Base-by-base conservation (phyloP, 2,329 filamentous ascomycete genomes). In the Fonsecaea erecta region DNA sequence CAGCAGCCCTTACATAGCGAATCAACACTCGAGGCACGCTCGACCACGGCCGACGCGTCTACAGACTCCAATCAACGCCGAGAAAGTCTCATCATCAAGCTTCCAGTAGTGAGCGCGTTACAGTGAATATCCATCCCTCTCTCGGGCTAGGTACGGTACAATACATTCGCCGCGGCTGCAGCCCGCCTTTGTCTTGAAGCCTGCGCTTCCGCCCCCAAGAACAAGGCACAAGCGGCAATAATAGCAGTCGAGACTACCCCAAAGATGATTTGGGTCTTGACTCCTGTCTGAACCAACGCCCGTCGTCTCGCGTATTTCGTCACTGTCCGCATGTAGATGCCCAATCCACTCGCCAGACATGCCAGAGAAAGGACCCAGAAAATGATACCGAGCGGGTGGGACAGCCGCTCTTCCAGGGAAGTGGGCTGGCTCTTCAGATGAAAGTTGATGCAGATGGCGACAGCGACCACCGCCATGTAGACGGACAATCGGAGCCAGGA, bases 381-480 rank as follows among this genome's bases (percentile, higher is more conserved):
- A 26, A 97, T 80, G 52, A 92, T 83, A 0, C 95, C 95, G 1
- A 99, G 85, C 0, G 95, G 95, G 66, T 90, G 83, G 0, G 95
- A 90, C 78, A 97, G 88, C 51, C 85, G 86, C 65, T 86, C 82
- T 80, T 99, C 95, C 14, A 92, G 76, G 0, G 80, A 74, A 0
- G 87, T 86, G 0, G 95, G 91, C 72, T 88, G 79, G 18, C 82
- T 82, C 74, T 93, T 93, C 56, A 99, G 84, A 74, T 99, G 94
- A 77, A 99, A 99, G 14, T 92, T 96, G 57, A 97, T 84, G 9
- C 96, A 88, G 71, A 99, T 97, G 57, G 95, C 94, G 34, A 96
- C 86, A 30, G 91, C 87, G 8, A 98, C 92, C 58, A 99, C 83
- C 69, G 92, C 88, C 85, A 98, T 93, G 80, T 97, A 97, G 72